phyloP scores from a whole-genome alignment of 805 yeast species.

The Zygosaccharomyces kombuchaensis region DNA sequence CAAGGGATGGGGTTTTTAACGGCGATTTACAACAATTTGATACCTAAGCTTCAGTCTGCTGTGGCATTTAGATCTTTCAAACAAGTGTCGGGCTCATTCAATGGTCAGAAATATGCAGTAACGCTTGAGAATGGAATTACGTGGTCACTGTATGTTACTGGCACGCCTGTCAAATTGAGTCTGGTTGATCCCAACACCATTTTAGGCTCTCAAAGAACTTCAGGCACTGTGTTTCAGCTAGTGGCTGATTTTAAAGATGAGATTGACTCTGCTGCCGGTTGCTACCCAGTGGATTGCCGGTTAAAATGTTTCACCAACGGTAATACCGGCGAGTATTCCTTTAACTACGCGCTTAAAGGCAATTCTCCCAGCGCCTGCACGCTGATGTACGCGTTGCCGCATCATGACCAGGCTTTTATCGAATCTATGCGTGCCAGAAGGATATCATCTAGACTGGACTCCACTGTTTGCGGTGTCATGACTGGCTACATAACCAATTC shows the following conservation, averaged over 20 bases:
- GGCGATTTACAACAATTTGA: constrained; percentile 50
- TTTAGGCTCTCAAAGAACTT: constrained; percentile 19
- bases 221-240: constrained; percentile 55
- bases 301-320: constrained; percentile 42
- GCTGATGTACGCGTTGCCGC: constrained; percentile 64
- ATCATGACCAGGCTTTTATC: constrained; percentile 49
- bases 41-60: constrained; percentile 52
- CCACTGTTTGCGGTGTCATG: constrained; percentile 49
- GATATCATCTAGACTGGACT: constrained; percentile 35
- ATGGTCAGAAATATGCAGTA: constrained; percentile 49
- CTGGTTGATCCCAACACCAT: constrained; percentile 40
- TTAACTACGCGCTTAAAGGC: constrained; percentile 45
- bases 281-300: constrained; percentile 47
- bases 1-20: constrained; percentile 85
- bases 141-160: constrained; percentile 64
- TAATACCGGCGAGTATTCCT: constrained; percentile 39
- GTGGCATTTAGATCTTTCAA: constrained; percentile 59
- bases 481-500: constrained; percentile 41
- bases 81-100: constrained; percentile 36
- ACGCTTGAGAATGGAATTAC: constrained; percentile 49
- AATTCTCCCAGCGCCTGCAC: constrained; percentile 40
- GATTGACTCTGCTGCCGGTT: constrained; percentile 62
- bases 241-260: constrained; percentile 44
- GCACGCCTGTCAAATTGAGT: constrained; percentile 47
- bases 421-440: constrained; percentile 22